Conservation (phyloP, 805 yeast genomes). For the Metschnikowia borealis region DNA sequence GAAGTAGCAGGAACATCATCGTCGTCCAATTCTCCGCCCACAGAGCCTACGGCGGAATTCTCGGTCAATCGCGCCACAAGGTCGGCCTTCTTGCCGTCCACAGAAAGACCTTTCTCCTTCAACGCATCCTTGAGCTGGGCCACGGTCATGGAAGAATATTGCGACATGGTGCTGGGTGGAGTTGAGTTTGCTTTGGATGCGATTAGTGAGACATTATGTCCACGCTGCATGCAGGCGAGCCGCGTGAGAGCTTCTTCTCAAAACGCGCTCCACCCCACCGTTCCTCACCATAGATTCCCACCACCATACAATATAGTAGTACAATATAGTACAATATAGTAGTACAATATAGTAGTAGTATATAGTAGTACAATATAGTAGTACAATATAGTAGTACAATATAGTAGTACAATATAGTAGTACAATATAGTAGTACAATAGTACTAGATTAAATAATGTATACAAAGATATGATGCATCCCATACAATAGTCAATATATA, state of each 20-base stretch:
- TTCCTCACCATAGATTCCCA: too few species aligned
- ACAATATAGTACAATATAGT: too few species aligned
- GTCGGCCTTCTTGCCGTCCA: conserved; percentile 79
- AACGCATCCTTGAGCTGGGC: conserved; percentile 79
- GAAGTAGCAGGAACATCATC: not conserved
- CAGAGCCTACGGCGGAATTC: conserved; percentile 34
- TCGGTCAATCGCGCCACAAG: conserved; percentile 62
- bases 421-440: too few species aligned
- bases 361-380: too few species aligned
- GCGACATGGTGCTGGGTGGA: conserved; percentile 36
- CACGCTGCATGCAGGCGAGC: not conserved
- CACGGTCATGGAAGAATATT: conserved; percentile 67
- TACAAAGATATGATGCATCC: too few species aligned
- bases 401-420: too few species aligned
- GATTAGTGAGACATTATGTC: not conserved
- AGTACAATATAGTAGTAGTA: too few species aligned
- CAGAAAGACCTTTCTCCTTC: conserved; percentile 61
- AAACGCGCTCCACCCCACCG: not conserved
- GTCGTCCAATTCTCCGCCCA: conserved; percentile 5
- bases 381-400: too few species aligned
- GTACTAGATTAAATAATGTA: too few species aligned
- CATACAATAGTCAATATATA: too few species aligned
- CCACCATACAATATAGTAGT: too few species aligned
- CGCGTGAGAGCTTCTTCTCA: not conserved
- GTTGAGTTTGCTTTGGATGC: not conserved